A percentile compares a stretch with the other conserved stretches of the same genome.
Evolutionary conservation across 2,329 filamentous ascomycete genomes (phyloP).

Genomic region (Salinomyces thailandicus): DNA sequence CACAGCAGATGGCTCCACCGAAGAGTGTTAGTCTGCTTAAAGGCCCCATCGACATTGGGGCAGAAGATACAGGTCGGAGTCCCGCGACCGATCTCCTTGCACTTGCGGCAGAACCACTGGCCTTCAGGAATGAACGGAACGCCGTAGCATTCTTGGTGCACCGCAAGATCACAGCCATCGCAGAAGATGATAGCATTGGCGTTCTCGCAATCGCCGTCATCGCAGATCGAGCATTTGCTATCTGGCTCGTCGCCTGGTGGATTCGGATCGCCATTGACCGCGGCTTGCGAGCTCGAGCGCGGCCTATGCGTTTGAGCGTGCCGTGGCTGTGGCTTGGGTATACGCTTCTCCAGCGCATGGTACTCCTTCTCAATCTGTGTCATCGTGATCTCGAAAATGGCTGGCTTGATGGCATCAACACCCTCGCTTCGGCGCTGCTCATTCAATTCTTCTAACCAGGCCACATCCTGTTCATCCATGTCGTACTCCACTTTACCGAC

Average conservation of each 20-base stretch:
- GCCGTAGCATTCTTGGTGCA: constrained; percentile 97
- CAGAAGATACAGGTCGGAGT: constrained; percentile 97
- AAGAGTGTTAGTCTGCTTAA: constrained; percentile 93
- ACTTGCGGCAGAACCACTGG: constrained; percentile 96
- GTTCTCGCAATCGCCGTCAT: constrained; percentile 98
- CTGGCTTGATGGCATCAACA: constrained; percentile 75
- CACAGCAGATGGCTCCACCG: constrained; percentile 97
- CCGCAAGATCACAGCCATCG: constrained; percentile 91
- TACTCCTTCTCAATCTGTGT: constrained; percentile 99
- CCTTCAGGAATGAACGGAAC: constrained; percentile 98
- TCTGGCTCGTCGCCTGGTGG: constrained; percentile 82
- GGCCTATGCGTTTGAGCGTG: constrained; percentile 89
- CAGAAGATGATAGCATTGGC: constrained; percentile 99
- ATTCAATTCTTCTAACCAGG: constrained; percentile 86
- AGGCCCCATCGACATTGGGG: constrained; percentile 91
- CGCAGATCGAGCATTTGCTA: constrained; percentile 93
- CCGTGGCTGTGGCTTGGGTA: constrained; percentile 93
- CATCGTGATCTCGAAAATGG: constrained; percentile 94
- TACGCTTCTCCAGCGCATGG: constrained; percentile 89
- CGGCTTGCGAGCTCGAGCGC: constrained; percentile 84
- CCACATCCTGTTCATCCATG: constrained; percentile 98
- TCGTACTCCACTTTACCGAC: constrained; percentile 91
- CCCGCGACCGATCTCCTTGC: constrained; percentile 85
- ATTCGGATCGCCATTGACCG: constrained; percentile 85
- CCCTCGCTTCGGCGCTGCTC: constrained; percentile 60